Conservation (phyloP, 2,329 filamentous ascomycete genomes). For the Scedosporium aurantiacum region DNA sequence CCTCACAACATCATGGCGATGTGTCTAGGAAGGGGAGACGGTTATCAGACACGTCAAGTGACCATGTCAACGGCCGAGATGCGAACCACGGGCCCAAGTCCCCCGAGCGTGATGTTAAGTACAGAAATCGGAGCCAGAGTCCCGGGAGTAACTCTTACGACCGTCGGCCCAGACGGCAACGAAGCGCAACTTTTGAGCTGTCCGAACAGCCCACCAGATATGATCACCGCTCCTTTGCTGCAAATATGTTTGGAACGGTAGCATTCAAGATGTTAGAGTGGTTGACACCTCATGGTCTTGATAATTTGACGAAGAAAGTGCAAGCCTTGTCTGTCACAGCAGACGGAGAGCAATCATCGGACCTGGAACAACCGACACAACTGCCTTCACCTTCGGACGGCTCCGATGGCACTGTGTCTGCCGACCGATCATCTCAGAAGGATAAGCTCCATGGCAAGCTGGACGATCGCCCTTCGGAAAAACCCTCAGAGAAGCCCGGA, state of each 20-base stretch:
- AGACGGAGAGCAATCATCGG: neutral
- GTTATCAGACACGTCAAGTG: neutral
- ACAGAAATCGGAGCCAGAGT: neutral
- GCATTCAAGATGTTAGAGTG: conserved; percentile 62
- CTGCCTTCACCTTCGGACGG: neutral
- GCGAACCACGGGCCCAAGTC: neutral
- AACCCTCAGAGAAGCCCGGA: neutral
- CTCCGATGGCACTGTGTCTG: neutral
- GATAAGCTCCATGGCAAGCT: neutral
- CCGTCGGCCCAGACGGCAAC: neutral
- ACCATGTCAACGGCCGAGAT: neutral
- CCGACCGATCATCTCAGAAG: neutral
- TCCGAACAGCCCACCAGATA: conserved; percentile 36
- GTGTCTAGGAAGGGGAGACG: neutral
- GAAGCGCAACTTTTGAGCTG: conserved; percentile 14
- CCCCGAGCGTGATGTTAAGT: neutral
- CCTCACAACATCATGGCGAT: neutral
- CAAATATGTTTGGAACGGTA: conserved; percentile 53
- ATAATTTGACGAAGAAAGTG: neutral
- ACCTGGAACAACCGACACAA: neutral
- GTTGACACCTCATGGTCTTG: conserved; percentile 49
- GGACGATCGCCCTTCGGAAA: neutral
- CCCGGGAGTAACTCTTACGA: neutral
- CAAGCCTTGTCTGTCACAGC: neutral
- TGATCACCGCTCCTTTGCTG: conserved; percentile 49